phyloP scores from a whole-genome alignment of 75 land plant genomes.

The Selaginella moellendorffii region DNA sequence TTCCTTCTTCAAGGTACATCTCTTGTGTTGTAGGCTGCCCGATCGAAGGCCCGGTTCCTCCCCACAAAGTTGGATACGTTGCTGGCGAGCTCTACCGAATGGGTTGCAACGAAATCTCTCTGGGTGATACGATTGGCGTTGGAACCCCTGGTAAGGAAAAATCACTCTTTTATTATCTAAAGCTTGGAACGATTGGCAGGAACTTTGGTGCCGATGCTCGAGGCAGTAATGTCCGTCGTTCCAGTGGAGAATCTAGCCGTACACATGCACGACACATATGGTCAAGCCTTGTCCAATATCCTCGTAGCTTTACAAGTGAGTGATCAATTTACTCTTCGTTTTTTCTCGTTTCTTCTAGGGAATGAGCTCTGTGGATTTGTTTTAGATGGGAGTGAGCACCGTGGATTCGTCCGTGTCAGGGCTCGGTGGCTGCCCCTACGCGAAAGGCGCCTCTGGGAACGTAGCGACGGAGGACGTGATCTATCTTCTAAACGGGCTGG shows the following conservation, averaged over 20 bases:
- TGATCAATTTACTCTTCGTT: not conserved
- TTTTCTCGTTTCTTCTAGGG: not conserved
- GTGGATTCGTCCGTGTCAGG: constrained; percentile 93
- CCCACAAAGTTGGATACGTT: constrained; percentile 67
- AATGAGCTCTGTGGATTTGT: not conserved
- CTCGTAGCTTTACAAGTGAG: constrained; percentile 70
- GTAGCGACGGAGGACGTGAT: constrained; percentile 96
- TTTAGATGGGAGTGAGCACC: constrained; percentile 77
- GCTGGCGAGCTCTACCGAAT: constrained; percentile 75
- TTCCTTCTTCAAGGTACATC: constrained; percentile 77
- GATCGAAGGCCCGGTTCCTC: constrained; percentile 65
- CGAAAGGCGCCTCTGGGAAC: constrained; percentile 92
- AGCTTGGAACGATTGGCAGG: constrained; percentile 30
- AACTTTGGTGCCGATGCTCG: constrained; percentile 80
- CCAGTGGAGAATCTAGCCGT: constrained; percentile 87
- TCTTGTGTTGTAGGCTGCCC: constrained; percentile 92
- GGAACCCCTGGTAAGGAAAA: constrained; percentile 82
- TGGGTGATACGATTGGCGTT: constrained; percentile 97
- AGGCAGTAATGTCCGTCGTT: constrained; percentile 82
- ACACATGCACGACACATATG: constrained; percentile 99
- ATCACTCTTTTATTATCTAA: too few relatives aligned
- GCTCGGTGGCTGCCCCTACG: constrained; percentile 94
- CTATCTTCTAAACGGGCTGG: constrained; percentile 79
- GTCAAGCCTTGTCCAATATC: constrained; percentile 87
- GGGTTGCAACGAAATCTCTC: constrained; percentile 98